Evolutionary conservation across 164 flowering plant species (phyloP).

Genomic region (Pachysandra terminalis): DNA sequence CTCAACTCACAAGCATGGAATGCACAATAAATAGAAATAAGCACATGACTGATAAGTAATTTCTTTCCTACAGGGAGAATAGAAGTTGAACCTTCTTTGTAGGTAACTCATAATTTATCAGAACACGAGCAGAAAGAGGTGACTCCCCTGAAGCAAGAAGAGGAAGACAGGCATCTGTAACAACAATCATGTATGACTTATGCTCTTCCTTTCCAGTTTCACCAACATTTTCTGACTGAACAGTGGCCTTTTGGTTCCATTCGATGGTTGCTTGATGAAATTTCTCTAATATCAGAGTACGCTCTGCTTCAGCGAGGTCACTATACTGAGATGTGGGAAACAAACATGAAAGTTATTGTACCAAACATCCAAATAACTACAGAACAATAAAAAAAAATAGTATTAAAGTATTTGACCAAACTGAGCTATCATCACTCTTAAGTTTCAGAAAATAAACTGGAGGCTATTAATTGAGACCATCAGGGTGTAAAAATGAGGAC

Average conservation of each 20-base stretch:
- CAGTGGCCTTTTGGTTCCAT: constrained; percentile 46
- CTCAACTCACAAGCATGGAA: no score
- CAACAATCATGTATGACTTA: constrained; percentile 66
- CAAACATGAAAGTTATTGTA: constrained; percentile 2
- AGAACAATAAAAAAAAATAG: background rate
- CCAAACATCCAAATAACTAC: background rate
- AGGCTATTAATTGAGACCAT: no score
- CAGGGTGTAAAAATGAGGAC: no score
- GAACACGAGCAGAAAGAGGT: constrained; percentile 62
- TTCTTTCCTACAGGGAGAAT: constrained; percentile 1
- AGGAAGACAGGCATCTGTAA: constrained; percentile 91
- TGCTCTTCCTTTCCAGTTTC: constrained; percentile 39
- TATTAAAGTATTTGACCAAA: background rate
- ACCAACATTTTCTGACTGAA: constrained; percentile 28
- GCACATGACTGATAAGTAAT: no score
- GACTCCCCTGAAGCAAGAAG: constrained; percentile 66
- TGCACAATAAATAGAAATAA: no score
- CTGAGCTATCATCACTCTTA: background rate
- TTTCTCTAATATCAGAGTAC: constrained; percentile 42
- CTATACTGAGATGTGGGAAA: constrained; percentile 58
- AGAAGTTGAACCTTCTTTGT: constrained; percentile 61
- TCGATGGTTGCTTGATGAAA: constrained; percentile 54
- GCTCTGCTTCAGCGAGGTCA: constrained; percentile 69
- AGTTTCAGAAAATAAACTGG: constrained; percentile 1
- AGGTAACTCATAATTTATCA: constrained; percentile 89